phyloP scores from a whole-genome alignment of 2,329 filamentous ascomycete species.

The Ramularia endophylla region DNA sequence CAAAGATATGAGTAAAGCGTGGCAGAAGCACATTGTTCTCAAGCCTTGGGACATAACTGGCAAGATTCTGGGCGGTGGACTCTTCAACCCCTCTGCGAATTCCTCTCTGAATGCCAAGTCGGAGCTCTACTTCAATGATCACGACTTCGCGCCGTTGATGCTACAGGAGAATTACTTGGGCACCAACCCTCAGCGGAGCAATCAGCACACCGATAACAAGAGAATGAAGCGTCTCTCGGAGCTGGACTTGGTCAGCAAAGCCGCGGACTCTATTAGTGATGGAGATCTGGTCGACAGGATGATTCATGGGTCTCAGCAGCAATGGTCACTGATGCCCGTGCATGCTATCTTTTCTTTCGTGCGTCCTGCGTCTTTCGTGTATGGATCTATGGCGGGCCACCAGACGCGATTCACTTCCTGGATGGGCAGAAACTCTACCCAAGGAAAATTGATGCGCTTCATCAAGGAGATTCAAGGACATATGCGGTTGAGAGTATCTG shows the following conservation, averaged over 20 bases:
- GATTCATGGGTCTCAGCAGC: slow-evolving; percentile 97
- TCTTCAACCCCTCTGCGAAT: slow-evolving; percentile 79
- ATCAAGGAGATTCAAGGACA: slow-evolving; percentile 95
- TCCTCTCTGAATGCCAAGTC: slow-evolving; percentile 94
- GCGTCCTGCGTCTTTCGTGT: slow-evolving; percentile 77
- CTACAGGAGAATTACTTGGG: slow-evolving; percentile 96
- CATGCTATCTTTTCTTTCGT: slow-evolving; percentile 96
- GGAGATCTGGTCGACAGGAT: slow-evolving; percentile 94
- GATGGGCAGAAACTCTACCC: slow-evolving; percentile 93
- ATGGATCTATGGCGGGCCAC: slow-evolving; percentile 64
- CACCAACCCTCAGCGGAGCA: slow-evolving; percentile 65
- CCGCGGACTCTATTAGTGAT: slow-evolving; percentile 93
- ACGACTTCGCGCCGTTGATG: slow-evolving; percentile 97
- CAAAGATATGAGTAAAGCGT: slow-evolving; percentile 93
- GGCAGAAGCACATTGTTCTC: slow-evolving; percentile 95
- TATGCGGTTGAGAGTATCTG: slow-evolving; percentile 86
- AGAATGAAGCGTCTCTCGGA: slow-evolving; percentile 70
- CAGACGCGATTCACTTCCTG: slow-evolving; percentile 76
- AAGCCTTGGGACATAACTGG: slow-evolving; percentile 98
- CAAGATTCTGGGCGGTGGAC: slow-evolving; percentile 81
- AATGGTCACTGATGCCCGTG: slow-evolving; percentile 96
- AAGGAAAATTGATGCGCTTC: slow-evolving; percentile 65
- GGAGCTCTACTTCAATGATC: slow-evolving; percentile 98
- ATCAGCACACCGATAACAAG: slow-evolving; percentile 49
- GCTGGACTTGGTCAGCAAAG: slow-evolving; percentile 80